Evolutionary conservation across 176 grass and related monocot species (phyloP).

Genomic region (Tillandsia fasciculata): DNA sequence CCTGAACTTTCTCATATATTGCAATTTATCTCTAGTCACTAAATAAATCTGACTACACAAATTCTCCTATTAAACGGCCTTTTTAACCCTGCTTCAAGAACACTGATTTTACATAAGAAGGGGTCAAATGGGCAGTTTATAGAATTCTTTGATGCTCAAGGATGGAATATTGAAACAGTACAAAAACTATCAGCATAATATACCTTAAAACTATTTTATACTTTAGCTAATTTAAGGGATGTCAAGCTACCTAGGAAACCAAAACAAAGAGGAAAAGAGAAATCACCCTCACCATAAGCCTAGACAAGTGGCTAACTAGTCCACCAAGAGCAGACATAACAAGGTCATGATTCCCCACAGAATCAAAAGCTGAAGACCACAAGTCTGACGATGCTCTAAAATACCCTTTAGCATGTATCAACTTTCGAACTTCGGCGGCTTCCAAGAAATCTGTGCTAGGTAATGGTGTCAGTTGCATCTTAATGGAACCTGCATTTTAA

Average conservation of each 20-base stretch:
- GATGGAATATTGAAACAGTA: not conserved
- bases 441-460: constrained; percentile 46
- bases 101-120: not conserved
- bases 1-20: no score
- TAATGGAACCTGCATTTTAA: constrained; percentile 51
- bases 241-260: not conserved
- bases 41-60: no score
- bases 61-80: not conserved
- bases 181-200: not conserved
- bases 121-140: not conserved
- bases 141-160: not conserved
- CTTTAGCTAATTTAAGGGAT: no score
- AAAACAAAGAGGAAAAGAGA: not conserved
- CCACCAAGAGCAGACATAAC: constrained; percentile 67
- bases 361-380: constrained; percentile 57
- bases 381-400: constrained; percentile 54
- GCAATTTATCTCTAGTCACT: no score
- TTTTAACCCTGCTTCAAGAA: not conserved
- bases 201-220: no score
- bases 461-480: constrained; percentile 61
- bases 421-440: constrained; percentile 43
- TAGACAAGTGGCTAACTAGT: constrained; percentile 71
- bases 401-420: constrained; percentile 71
- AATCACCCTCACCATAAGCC: constrained; percentile 68
- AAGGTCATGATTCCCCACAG: constrained; percentile 41